A percentile compares a stretch with the other conserved stretches of the same genome.
phyloP scores from a whole-genome alignment of 2,329 filamentous ascomycete species.

The Pseudogymnoascus sp. region DNA sequence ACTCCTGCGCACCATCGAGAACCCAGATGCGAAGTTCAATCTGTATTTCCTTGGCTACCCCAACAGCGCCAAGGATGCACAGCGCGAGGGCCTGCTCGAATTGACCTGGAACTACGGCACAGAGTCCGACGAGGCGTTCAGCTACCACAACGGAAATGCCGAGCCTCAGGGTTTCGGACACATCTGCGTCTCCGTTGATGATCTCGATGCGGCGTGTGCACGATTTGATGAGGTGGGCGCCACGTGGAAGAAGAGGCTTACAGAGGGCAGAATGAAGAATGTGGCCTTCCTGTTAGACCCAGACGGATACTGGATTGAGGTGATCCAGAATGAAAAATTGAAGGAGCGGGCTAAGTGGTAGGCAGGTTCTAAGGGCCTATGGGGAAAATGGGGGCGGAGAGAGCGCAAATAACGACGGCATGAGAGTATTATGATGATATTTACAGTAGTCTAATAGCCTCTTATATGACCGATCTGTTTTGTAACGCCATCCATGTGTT shows the following conservation, averaged over 20 bases:
- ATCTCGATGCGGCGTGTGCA: constrained; percentile 71
- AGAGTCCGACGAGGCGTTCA: constrained; percentile 73
- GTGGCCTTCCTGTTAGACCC: constrained; percentile 84
- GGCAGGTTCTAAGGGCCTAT: neutral
- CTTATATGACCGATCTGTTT: neutral
- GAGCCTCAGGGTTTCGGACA: constrained; percentile 89
- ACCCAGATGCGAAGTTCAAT: constrained; percentile 63
- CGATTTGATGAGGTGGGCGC: constrained; percentile 74
- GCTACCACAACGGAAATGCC: constrained; percentile 82
- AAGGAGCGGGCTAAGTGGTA: constrained; percentile 26
- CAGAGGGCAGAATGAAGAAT: constrained; percentile 84
- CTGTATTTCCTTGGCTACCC: constrained; percentile 83
- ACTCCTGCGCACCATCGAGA: constrained; percentile 63
- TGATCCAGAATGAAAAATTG: constrained; percentile 68
- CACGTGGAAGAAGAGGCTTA: constrained; percentile 86
- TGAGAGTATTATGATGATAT: neutral
- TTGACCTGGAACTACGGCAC: constrained; percentile 75
- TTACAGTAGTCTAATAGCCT: constrained; percentile 3
- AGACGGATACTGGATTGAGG: constrained; percentile 72
- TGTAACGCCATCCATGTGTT: neutral
- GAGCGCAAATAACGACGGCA: neutral
- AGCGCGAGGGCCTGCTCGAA: constrained; percentile 76
- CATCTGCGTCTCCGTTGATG: constrained; percentile 71
- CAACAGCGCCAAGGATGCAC: constrained; percentile 43
- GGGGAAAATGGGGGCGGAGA: neutral